These are phyloP conservation scores for Colletotrichum graminicola DNA, from an alignment of 2,329 filamentous ascomycete genomes.

Conservation along the genomic window DNA sequence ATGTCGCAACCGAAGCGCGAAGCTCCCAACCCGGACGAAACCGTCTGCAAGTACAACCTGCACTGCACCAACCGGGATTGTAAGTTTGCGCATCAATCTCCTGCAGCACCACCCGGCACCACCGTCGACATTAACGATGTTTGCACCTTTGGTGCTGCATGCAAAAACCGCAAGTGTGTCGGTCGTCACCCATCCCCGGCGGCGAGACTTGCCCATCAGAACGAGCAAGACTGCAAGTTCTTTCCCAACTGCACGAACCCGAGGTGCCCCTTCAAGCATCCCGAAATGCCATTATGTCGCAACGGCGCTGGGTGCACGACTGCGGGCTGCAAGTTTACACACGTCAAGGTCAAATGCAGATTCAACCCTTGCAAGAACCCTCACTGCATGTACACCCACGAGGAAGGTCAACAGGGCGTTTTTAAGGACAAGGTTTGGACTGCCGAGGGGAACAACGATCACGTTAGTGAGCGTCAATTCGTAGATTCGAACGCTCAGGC, in stretches of 20 bases:
- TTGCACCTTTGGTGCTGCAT: constrained; percentile 89
- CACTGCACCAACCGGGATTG: constrained; percentile 90
- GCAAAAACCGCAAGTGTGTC: constrained; percentile 95
- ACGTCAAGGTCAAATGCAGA: constrained; percentile 86
- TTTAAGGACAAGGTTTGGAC: constrained; percentile 95
- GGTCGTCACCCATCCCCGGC: constrained; percentile 94
- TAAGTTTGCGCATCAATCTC: constrained; percentile 93
- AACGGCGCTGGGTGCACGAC: constrained; percentile 91
- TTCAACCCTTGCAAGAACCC: constrained; percentile 93
- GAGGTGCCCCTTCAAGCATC: constrained; percentile 90
- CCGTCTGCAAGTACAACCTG: constrained; percentile 89
- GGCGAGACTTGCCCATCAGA: constrained; percentile 80
- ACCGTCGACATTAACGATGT: constrained; percentile 83
- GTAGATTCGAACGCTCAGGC: constrained; percentile 76
- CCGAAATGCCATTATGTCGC: constrained; percentile 85
- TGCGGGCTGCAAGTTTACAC: constrained; percentile 88
- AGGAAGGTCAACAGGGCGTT: constrained; percentile 86
- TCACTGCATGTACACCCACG: constrained; percentile 90
- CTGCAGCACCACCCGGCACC: constrained; percentile 82
- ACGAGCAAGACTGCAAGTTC: constrained; percentile 89
- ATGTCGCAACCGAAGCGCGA: constrained; percentile 67
- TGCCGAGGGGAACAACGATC: constrained; percentile 68
- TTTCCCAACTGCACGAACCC: constrained; percentile 92
- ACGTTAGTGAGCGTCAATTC: constrained; percentile 92
- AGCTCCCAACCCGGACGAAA: constrained; percentile 71